Conservation (phyloP, 257 asterid genomes). For the Hygrophila difformis region DNA sequence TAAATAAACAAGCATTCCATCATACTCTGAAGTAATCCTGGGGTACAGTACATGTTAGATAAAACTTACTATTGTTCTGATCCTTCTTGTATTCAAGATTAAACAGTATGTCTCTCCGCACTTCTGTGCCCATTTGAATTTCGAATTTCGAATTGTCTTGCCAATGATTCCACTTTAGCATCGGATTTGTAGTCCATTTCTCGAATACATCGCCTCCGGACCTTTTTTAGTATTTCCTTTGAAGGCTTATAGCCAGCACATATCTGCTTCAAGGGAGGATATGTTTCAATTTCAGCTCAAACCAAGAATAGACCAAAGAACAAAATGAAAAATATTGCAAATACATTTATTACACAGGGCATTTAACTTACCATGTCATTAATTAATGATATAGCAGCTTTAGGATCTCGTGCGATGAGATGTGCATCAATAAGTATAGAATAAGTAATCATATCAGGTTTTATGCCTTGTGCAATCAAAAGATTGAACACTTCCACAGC, state of each 20-base stretch:
- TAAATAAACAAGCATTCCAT: too few relatives aligned
- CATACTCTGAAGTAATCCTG: too few relatives aligned
- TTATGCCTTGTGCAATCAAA: constrained; percentile 52
- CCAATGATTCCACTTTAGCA: constrained; percentile 40
- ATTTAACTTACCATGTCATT: constrained; percentile 60
- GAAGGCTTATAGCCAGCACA: constrained; percentile 56
- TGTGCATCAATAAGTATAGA: constrained; percentile 72
- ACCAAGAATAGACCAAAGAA: too few relatives aligned
- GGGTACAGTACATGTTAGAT: too few relatives aligned
- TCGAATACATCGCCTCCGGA: constrained; percentile 74
- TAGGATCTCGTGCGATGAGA: constrained; percentile 60
- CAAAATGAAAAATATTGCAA: neutral
- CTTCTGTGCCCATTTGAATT: constrained; percentile 45
- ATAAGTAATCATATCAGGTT: constrained; percentile 65
- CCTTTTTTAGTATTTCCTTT: constrained; percentile 57
- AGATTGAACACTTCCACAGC: constrained; percentile 80
- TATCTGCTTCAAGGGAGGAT: constrained; percentile 38
- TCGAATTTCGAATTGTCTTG: constrained; percentile 33
- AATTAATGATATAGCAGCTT: constrained; percentile 59
- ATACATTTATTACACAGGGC: neutral
- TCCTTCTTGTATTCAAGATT: constrained; percentile 39
- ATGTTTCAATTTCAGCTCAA: constrained; percentile 2
- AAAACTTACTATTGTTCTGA: constrained; percentile 13
- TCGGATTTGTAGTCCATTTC: constrained; percentile 70
- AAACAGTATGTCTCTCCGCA: constrained; percentile 55